A percentile compares a stretch with the other conserved stretches of the same genome.
These are phyloP conservation scores for Phytopythium delawarense DNA, from an alignment of 352 stramenopile genomes.

Conservation along the genomic window DNA sequence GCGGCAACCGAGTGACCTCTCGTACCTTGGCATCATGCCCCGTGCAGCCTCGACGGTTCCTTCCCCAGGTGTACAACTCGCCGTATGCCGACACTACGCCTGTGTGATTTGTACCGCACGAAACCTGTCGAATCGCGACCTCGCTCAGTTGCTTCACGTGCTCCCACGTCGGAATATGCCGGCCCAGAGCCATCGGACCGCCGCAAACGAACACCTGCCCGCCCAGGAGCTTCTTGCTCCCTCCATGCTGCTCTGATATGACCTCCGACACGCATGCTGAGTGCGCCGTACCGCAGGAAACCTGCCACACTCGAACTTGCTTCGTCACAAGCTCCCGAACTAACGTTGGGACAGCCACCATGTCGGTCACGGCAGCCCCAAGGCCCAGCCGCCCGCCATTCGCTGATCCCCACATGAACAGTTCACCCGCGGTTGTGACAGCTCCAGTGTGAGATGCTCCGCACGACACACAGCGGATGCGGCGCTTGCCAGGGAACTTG, in stretches of 20 bases:
- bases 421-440: constrained; percentile 55
- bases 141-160: constrained; percentile 45
- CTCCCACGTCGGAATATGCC: constrained; percentile 73
- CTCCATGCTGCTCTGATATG: constrained; percentile 43
- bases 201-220: constrained; percentile 89
- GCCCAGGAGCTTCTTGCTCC: constrained; percentile 61
- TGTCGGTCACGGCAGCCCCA: constrained; percentile 55
- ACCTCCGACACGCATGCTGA: constrained; percentile 82
- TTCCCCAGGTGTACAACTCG: constrained; percentile 92
- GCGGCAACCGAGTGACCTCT: not conserved
- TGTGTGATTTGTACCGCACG: constrained; percentile 87
- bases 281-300: constrained; percentile 68
- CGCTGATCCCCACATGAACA: constrained; percentile 90
- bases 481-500: constrained; percentile 57
- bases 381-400: constrained; percentile 91
- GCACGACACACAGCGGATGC: constrained; percentile 81
- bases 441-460: constrained; percentile 80
- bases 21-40: constrained; percentile 56
- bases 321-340: constrained; percentile 66
- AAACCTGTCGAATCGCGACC: constrained; percentile 62
- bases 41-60: constrained; percentile 88
- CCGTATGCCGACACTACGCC: constrained; percentile 85
- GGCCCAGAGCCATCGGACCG: constrained; percentile 74
- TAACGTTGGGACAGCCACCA: constrained; percentile 69
- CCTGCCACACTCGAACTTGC: constrained; percentile 73